Conservation (phyloP, 139 green algal species). For the Chlamydomonas schloesseri region DNA sequence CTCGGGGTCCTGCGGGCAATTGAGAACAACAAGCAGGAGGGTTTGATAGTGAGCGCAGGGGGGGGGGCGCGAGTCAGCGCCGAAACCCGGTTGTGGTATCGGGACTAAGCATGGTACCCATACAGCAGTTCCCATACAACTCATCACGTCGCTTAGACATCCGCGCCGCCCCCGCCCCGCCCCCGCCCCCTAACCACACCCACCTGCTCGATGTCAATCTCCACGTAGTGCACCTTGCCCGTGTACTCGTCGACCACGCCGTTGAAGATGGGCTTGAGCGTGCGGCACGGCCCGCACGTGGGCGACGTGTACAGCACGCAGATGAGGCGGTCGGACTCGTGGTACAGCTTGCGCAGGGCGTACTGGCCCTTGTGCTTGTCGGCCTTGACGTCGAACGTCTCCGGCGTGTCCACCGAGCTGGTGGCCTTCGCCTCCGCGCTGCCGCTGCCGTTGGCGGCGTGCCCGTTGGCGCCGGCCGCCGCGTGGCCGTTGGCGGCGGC, state of each 20-base stretch:
- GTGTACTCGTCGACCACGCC: slow-evolving; percentile 87
- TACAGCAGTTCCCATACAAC: neutral
- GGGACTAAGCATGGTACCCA: too few species aligned
- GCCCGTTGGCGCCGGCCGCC: neutral
- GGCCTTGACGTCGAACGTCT: slow-evolving; percentile 72
- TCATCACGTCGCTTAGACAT: neutral
- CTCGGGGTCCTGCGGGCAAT: slow-evolving; percentile 58
- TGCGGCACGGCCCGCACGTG: slow-evolving; percentile 76
- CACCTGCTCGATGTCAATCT: slow-evolving; percentile 78
- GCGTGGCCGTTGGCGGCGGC: neutral
- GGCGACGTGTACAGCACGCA: slow-evolving; percentile 93
- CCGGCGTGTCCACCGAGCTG: slow-evolving; percentile 55
- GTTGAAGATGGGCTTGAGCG: slow-evolving; percentile 97
- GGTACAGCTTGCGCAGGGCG: slow-evolving; percentile 97
- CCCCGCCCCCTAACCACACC: too few species aligned
- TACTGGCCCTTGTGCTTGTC: slow-evolving; percentile 92
- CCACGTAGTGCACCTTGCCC: slow-evolving; percentile 87
- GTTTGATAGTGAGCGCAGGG: neutral
- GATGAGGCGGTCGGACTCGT: slow-evolving; percentile 88
- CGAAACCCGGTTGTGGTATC: neutral
- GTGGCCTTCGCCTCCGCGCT: neutral
- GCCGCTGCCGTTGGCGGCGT: neutral
- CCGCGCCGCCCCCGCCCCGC: too few species aligned
- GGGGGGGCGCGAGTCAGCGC: neutral
- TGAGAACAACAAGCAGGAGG: too few species aligned